Base-by-base conservation (phyloP, 2,329 filamentous ascomycete genomes). In the Cladosporium sp. region DNA sequence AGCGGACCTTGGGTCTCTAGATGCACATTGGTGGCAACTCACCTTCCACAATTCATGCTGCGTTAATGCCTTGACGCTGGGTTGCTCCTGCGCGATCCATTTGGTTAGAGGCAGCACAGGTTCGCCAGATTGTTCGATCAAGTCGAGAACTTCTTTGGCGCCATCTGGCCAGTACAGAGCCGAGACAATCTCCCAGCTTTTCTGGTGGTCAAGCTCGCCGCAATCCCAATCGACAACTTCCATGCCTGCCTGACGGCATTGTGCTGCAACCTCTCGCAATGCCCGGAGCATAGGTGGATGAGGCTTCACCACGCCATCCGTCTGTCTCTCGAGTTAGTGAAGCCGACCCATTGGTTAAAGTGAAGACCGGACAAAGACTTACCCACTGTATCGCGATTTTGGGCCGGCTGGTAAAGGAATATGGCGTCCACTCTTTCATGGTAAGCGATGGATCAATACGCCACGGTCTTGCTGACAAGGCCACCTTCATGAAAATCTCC, bases 201-300 rank as follows among this genome's bases (percentile, higher is more conserved):
- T 77, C 37, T 81, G 79, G 68, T 85, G 84, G 11, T 81, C 75
- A 68, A 82, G 80, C 2, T 83, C 79, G 53, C 78, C 71, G 21
- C 60, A 63, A 18, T 63, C 21, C 74, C 81, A 85, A 46, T 86
- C 82, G 1, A 86, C 72, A 0, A 89, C 67, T 10, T 85, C 81
- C 70, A 88, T 80, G 1, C 83, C 84, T 0, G 81, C 62, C 10
- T 76, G 79, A 0, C 73, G 75, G 16, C 60, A 63, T 16, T 33
- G 12, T 26, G 35, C 50, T 56, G 50, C 60, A 21, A 63, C 60
- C n/a, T 55, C 49, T 49, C 77, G 71, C 18, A 89, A 77, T 0
- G 86, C 88, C 5, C 88, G 81, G 0, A 80, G 77, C 3, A 91
- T 82, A 0, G 89, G 89, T 2, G 89, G 88, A 59, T 90, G 89